Percentiles rank a stretch among this genome's conserved stretches.
Evolutionary conservation across 2,329 filamentous ascomycete species (phyloP).

Genomic region (Atkinsonella texensis): DNA sequence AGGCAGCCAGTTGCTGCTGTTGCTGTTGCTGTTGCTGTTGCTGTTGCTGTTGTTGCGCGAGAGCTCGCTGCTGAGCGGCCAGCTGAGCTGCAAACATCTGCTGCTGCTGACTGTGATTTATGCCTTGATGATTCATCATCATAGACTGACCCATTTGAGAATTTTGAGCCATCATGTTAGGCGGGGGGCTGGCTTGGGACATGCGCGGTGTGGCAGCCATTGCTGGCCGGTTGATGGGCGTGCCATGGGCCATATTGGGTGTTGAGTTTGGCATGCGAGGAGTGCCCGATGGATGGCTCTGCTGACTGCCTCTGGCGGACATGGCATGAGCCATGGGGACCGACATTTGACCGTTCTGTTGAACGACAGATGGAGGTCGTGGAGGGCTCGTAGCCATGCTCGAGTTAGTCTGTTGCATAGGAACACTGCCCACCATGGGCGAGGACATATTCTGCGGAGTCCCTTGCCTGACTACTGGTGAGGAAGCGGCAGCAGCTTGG

Average conservation of each 20-base stretch:
- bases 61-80: constrained; percentile 33
- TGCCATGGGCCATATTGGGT: constrained; percentile 47
- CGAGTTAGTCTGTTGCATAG: constrained; percentile 55
- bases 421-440: constrained; percentile 47
- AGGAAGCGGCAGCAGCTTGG: constrained; percentile 48
- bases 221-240: constrained; percentile 41
- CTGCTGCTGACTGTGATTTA: constrained; percentile 26
- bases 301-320: constrained; percentile 53
- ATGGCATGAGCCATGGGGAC: constrained; percentile 50
- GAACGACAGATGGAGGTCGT: constrained; percentile 53
- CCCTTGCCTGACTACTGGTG: constrained; percentile 52
- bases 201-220: constrained; percentile 48
- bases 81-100: constrained; percentile 33
- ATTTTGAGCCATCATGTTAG: constrained; percentile 44
- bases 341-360: constrained; percentile 41
- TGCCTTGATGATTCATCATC: constrained; percentile 39
- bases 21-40: constrained; percentile 30
- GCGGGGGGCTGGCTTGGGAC: constrained; percentile 49
- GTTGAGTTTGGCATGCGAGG: constrained; percentile 50
- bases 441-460: constrained; percentile 55
- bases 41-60: constrained; percentile 32
- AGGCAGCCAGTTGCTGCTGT: constrained; percentile 24
- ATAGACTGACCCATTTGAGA: constrained; percentile 41
- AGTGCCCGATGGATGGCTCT: constrained; percentile 52
- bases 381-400: constrained; percentile 58